Evolutionary conservation across 805 yeast species (phyloP).

Genomic region (Hanseniaspora mollemarum): DNA sequence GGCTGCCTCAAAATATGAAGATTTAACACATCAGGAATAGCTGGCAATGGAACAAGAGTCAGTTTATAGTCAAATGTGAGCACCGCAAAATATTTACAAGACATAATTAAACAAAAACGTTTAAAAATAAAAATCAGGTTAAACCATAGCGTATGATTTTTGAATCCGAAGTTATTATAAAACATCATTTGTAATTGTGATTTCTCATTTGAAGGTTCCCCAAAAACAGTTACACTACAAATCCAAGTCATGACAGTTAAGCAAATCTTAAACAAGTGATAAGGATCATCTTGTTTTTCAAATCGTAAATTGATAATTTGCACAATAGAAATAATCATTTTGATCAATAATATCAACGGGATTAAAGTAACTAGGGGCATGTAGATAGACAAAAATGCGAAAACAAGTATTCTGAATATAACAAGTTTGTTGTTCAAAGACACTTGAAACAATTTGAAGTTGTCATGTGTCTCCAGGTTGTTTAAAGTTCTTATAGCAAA

Average conservation of each 20-base stretch:
- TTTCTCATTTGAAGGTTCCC: not conserved
- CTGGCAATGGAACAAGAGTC: not conserved
- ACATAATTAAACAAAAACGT: slow-evolving; percentile 11
- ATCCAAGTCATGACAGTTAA: not conserved
- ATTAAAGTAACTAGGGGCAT: slow-evolving; percentile 6
- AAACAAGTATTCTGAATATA: not conserved
- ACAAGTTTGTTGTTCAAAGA: slow-evolving; percentile 1
- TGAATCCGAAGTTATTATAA: not conserved
- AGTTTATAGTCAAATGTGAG: slow-evolving; percentile 4
- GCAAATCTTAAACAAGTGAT: not conserved
- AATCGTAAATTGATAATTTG: slow-evolving; percentile 10
- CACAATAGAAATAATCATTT: slow-evolving; percentile 5
- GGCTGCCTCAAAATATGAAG: slow-evolving; percentile 1
- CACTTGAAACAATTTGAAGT: slow-evolving; percentile 11
- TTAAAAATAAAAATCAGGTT: slow-evolving; percentile 2
- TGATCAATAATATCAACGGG: not conserved
- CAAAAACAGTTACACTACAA: slow-evolving; percentile 6
- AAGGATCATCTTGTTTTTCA: slow-evolving; percentile 4
- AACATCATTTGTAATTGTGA: not conserved
- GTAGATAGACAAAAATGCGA: not conserved
- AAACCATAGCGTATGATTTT: not conserved
- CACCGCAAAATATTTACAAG: slow-evolving; percentile 8
- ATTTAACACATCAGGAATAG: not conserved
- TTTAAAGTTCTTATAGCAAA: slow-evolving; percentile 8
- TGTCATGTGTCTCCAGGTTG: slow-evolving; percentile 1